A percentile compares a stretch with the other conserved stretches of the same genome.
These are phyloP conservation scores for Botrytis fragariae DNA, from an alignment of 2,329 filamentous ascomycete species.

Conservation along the genomic window DNA sequence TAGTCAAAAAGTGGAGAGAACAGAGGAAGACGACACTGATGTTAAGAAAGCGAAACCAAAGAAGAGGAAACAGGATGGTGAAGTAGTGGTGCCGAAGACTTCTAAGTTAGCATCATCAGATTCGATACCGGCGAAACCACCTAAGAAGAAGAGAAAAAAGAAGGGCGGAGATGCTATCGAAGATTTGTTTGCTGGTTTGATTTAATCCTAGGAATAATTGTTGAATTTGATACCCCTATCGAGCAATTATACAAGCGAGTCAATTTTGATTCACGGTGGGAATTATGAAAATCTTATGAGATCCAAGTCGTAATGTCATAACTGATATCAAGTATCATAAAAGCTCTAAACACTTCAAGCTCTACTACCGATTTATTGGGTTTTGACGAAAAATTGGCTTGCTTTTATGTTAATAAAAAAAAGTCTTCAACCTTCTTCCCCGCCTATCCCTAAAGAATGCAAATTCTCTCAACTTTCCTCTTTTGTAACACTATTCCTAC, in stretches of 20 bases:
- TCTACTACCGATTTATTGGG: background rate
- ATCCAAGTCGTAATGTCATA: background rate
- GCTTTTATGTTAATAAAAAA: background rate
- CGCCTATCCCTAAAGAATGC: background rate
- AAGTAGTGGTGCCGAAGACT: slow-evolving; percentile 8
- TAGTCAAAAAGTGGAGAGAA: background rate
- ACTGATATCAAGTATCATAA: background rate
- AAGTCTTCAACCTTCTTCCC: background rate
- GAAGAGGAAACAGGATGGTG: slow-evolving; percentile 23
- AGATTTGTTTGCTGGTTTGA: slow-evolving; percentile 64
- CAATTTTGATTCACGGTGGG: background rate
- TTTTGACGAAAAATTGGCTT: background rate
- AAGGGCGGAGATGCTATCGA: slow-evolving; percentile 67
- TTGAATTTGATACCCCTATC: background rate
- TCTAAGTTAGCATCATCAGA: slow-evolving; percentile 25
- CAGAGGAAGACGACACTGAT: slow-evolving; percentile 7
- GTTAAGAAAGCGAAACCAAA: slow-evolving; percentile 31
- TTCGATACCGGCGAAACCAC: slow-evolving; percentile 38
- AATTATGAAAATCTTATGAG: background rate
- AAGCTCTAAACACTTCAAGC: background rate
- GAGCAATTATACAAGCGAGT: background rate
- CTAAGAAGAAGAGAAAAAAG: slow-evolving; percentile 58
- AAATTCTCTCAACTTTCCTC: background rate
- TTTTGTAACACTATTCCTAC: background rate
- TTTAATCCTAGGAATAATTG: slow-evolving; percentile 35